These are phyloP conservation scores for Zygosaccharomyces bisporus DNA, from an alignment of 805 yeast genomes.

Conservation along the genomic window DNA sequence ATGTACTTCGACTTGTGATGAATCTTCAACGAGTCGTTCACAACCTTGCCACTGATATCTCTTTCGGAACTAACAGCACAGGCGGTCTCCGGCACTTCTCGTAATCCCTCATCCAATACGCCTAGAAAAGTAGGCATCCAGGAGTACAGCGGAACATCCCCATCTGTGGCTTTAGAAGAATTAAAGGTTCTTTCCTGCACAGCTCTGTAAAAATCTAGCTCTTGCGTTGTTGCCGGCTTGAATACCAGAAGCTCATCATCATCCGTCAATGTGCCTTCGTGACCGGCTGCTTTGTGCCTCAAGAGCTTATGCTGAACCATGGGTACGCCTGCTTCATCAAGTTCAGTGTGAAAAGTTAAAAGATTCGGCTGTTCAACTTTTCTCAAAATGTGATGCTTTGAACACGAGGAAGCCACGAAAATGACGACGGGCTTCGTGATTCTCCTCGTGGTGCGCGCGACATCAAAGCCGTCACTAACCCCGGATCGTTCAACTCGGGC, in stretches of 20 bases:
- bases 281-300: conserved; percentile 86
- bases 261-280: conserved; percentile 68
- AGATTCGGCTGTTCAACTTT: not conserved
- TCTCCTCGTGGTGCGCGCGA: not conserved
- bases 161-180: conserved; percentile 20
- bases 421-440: not conserved
- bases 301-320: conserved; percentile 13
- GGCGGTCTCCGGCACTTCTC: conserved; percentile 7
- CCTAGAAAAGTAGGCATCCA: conserved; percentile 35
- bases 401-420: not conserved
- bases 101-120: conserved; percentile 23
- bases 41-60: conserved; percentile 1
- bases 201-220: conserved; percentile 65
- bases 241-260: conserved; percentile 65
- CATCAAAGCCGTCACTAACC: not conserved
- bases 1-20: conserved; percentile 37
- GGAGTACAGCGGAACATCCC: conserved; percentile 25
- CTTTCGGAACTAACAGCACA: conserved; percentile 4
- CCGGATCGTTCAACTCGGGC: not conserved
- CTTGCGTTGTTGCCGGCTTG: conserved; percentile 62
- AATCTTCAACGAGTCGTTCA: conserved; percentile 4
- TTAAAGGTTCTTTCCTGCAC: conserved; percentile 16
- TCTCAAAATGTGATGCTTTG: not conserved
- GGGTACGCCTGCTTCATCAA: conserved; percentile 4
- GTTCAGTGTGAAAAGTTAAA: not conserved